Base-by-base conservation (phyloP, 495 filamentous ascomycete species). In the Lindgomyces ingoldianus region DNA sequence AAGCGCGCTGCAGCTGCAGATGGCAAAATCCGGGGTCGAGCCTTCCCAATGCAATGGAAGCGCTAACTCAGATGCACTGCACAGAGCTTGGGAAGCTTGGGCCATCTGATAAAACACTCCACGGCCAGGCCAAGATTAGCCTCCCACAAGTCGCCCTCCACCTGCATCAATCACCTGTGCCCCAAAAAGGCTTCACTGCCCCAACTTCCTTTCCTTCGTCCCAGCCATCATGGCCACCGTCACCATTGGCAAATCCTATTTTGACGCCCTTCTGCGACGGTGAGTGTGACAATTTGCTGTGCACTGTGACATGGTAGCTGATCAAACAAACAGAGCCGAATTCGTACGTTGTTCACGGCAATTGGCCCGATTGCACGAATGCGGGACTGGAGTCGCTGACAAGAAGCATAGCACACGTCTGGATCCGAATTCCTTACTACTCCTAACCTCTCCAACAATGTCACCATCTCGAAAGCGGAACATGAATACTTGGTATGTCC, bases 401-500 rank as follows among this genome's bases (percentile, higher is more conserved):
- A 19, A 24, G 22, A 14, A 52, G n/a, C 16, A n/a, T 69, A 82
- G 80, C 77, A 82, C 71, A 76, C 74, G 21, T 73, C 73, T 54
- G 71, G 49, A 9, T 45, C 61, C 24, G 52, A 60, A 59, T 62
- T 66, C 57, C 57, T 66, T n/a, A 62, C 58, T 18, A n/a, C 52
- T 30, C 46, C 65, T 8, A 41, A 18, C 22, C 49, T 57, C 59
- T 57, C 77, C 19, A 73, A 74, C 26, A 78, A 74, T 49, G 81
- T 85, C 39, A 81, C 76, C 21, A 83, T 86, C 52, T 76, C 80
- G 19, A 82, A 79, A 57, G 70, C 74, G 18, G 81, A 86, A 70
- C 81, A 87, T 73, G 79, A 85, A 41, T 73, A 74, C 67, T 74
- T 86, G 55, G 83, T 85, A 65, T 74, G 81, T 71, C n/a, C n/a